Evolutionary conservation across 371 early-diverging fungal genomes (phyloP).

Genomic region (Massospora cicadina): DNA sequence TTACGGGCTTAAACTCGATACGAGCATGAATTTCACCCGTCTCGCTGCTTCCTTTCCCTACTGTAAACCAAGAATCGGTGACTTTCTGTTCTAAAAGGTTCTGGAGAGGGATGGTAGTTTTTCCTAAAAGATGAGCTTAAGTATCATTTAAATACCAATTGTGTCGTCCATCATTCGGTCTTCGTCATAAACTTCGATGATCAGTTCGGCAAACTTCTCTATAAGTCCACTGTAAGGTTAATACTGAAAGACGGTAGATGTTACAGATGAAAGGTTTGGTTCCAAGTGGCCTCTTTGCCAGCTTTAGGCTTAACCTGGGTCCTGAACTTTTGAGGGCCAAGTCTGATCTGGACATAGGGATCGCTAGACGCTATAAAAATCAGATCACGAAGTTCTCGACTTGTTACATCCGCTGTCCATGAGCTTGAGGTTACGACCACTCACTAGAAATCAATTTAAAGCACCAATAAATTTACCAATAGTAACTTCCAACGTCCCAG

Average conservation of each 20-base stretch:
- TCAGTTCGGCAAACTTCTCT: constrained; percentile 3
- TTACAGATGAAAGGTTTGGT: constrained; percentile 11
- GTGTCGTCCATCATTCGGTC: constrained; percentile 6
- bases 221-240: constrained; percentile 7
- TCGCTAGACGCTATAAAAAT: constrained; percentile 1
- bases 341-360: constrained; percentile 7
- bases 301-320: constrained; percentile 10
- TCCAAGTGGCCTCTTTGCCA: constrained; percentile 9
- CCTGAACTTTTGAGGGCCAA: constrained; percentile 7
- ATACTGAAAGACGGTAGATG: neutral
- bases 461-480: neutral
- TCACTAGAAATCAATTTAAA: neutral
- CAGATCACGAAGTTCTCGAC: neutral
- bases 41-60: constrained; percentile 5
- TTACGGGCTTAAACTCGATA: constrained; percentile 4
- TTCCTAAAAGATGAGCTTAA: neutral
- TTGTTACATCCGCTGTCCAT: neutral
- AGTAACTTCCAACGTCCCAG: constrained; percentile 10
- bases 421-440: constrained; percentile 8
- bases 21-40: constrained; percentile 9
- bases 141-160: neutral
- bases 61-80: constrained; percentile 4
- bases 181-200: constrained; percentile 5
- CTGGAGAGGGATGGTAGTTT: constrained; percentile 8
- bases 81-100: neutral